Base-by-base conservation (phyloP, 2,329 filamentous ascomycete species). In the Parafenestella ontariensis region DNA sequence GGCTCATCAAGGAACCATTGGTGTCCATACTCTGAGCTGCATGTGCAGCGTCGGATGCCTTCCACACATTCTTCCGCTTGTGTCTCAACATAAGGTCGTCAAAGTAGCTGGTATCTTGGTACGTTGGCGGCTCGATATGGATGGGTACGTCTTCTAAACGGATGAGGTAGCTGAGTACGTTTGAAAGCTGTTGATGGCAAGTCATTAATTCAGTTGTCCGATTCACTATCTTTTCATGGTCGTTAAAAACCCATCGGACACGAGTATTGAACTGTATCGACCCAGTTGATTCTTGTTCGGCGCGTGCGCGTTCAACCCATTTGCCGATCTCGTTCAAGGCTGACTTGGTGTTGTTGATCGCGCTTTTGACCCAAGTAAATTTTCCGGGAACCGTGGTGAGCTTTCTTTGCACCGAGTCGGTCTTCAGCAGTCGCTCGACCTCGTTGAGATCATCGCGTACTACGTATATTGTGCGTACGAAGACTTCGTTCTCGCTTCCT, bases 161-260 rank as follows among this genome's bases (percentile, higher is more conserved):
- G 7, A 45, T 40, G 3, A 70, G 39, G 21, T 59, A 67, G 7
- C 39, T 44, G 1, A 70, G 51, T 1, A 70, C 64, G 24, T 54
- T 66, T 7, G 66, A 69, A 1, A 70, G 33, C 21, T 68, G 64
- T 13, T 67, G 68, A 44, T 70, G 68, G 10, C 68, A 70, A 10
- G 58, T 54, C 3, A 45, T 46, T 1, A 70, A 55, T 44, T 67
- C 64, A 5, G 52, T 58, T 20, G 61, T 59, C 20, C 66, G 53
- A 37, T 64, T 66, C 17, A 59, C 11, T 31, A 70, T 21, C 51
- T 68, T 68, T 17, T 67, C 62, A 26, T 63, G 62, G 28, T 68
- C 64, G 13, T 63, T 61, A 31, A 70, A 62, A 11, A 66, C 59
- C 56, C 61, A 68, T 15, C 53, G 56, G 7, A 69, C 58, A n/a